Conservation (phyloP, 345 rosid species). For the Euphorbia peplus region DNA sequence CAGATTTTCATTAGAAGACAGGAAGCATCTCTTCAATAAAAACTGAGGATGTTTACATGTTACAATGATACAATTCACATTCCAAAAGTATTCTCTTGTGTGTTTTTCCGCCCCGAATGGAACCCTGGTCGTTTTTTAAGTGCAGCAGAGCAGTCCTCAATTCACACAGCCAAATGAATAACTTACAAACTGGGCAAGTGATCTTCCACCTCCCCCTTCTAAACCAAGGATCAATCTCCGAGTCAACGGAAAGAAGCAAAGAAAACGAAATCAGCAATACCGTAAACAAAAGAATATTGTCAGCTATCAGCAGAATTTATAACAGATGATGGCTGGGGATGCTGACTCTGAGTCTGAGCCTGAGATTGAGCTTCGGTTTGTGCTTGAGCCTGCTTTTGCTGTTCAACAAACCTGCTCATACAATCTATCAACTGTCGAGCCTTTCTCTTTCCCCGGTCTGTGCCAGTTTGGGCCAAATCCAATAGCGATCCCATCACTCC, state of each 20-base stretch:
- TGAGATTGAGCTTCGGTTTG: constrained; percentile 35
- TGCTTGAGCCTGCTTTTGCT: constrained; percentile 55
- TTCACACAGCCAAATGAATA: constrained; percentile 35
- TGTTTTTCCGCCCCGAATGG: constrained; percentile 7
- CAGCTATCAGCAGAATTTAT: constrained; percentile 41
- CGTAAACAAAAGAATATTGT: constrained; percentile 20
- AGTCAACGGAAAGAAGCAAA: constrained; percentile 9
- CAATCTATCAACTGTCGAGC: constrained; percentile 89
- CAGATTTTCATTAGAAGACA: constrained; percentile 19
- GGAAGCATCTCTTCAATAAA: constrained; percentile 49
- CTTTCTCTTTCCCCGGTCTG: constrained; percentile 90
- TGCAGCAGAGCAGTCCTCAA: constrained; percentile 13
- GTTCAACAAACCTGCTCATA: constrained; percentile 64
- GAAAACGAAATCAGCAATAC: constrained; percentile 21
- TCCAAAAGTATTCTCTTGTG: background rate
- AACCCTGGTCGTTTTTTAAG: constrained; percentile 6
- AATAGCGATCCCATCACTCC: constrained; percentile 69
- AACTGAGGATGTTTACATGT: constrained; percentile 42
- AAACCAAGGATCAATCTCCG: constrained; percentile 25
- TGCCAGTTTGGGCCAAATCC: constrained; percentile 83
- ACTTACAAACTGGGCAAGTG: constrained; percentile 37
- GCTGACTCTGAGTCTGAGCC: constrained; percentile 30
- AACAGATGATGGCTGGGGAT: constrained; percentile 26
- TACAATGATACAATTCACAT: constrained; percentile 24
- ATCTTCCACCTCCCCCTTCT: constrained; percentile 50